Percentiles rank a stretch among this genome's conserved stretches.
phyloP scores from a whole-genome alignment of 192 early-diverging fungal species.

The Backusella macrospora region DNA sequence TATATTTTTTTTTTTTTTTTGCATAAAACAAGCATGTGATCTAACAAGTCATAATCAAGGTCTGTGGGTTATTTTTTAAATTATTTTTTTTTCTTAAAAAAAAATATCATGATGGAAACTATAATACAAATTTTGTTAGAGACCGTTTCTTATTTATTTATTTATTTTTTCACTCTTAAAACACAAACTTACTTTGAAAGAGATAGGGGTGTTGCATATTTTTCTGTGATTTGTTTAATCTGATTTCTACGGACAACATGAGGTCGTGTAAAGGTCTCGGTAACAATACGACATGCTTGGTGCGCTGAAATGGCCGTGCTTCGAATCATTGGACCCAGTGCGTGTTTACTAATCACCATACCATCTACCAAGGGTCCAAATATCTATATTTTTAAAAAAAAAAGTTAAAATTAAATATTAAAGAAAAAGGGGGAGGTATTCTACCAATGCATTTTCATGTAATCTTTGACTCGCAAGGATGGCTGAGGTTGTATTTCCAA shows the following conservation, averaged over 20 bases:
- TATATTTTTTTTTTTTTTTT: background rate
- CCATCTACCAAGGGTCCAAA: constrained; percentile 78
- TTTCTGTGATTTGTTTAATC: constrained; percentile 44
- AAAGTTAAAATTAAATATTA: no score
- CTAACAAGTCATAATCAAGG: background rate
- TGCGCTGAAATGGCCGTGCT: constrained; percentile 75
- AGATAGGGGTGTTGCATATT: constrained; percentile 32
- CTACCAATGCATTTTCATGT: constrained; percentile 54
- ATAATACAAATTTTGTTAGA: background rate
- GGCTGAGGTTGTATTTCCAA: constrained; percentile 22
- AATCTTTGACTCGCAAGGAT: constrained; percentile 37
- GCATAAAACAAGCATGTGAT: background rate
- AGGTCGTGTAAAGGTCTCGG: constrained; percentile 55
- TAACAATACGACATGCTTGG: constrained; percentile 51
- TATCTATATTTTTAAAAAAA: no score
- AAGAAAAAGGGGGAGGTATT: no score
- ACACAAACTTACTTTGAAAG: constrained; percentile 42
- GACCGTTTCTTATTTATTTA: no score
- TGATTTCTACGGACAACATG: constrained; percentile 49
- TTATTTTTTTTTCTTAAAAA: background rate
- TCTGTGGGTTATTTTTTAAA: background rate
- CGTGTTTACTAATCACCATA: constrained; percentile 68
- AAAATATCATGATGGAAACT: constrained; percentile 19
- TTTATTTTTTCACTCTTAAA: background rate
- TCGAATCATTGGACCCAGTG: constrained; percentile 68